phyloP scores from a whole-genome alignment of 306 rosid genomes.

The Fagus crenata region DNA sequence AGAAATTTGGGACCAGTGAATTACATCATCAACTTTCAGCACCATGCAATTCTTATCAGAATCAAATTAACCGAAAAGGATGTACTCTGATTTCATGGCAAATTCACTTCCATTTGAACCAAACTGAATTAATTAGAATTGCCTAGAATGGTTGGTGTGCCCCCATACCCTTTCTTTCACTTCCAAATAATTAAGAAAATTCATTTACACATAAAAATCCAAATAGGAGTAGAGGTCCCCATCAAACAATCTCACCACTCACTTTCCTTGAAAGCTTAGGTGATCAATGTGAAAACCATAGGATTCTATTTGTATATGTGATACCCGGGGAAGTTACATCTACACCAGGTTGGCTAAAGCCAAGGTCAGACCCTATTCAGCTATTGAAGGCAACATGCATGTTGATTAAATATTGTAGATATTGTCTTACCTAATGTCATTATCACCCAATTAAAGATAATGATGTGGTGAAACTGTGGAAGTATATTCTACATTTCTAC shows the following conservation, averaged over 20 bases:
- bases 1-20: too few relatives aligned
- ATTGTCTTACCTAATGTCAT: constrained; percentile 21
- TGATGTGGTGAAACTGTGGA: not conserved
- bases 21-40: too few relatives aligned
- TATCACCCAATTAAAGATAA: constrained; percentile 9
- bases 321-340: constrained; percentile 16
- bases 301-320: not conserved
- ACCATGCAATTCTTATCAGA: too few relatives aligned
- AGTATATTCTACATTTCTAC: constrained; percentile 21
- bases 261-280: too few relatives aligned
- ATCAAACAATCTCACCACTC: too few relatives aligned
- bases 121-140: not conserved
- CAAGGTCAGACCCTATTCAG: not conserved
- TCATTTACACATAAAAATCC: not conserved
- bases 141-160: not conserved
- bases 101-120: not conserved
- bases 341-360: constrained; percentile 24
- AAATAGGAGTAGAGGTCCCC: not conserved
- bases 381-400: not conserved
- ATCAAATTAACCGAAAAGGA: too few relatives aligned
- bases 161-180: not conserved
- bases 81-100: too few relatives aligned
- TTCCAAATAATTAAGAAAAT: not conserved
- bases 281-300: constrained; percentile 1
- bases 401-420: constrained; percentile 5